A percentile compares a stretch with the other conserved stretches of the same genome.
Conservation (phyloP, 1,284 basidiomycete species). For the Austroboletus rostrupii region DNA sequence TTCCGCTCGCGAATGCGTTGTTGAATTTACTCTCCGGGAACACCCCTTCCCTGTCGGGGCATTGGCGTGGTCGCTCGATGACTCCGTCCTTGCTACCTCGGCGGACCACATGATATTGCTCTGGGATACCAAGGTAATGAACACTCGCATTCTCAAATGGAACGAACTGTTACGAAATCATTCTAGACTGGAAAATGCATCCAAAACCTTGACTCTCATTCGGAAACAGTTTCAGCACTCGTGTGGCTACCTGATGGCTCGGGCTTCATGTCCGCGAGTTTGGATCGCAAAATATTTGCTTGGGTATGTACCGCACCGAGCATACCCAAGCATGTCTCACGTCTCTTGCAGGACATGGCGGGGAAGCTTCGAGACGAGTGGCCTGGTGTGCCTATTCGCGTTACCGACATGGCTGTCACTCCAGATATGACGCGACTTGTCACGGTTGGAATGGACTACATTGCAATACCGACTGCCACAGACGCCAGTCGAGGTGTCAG, state of each 20-base stretch:
- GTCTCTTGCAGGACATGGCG: slow-evolving; percentile 55
- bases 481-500: slow-evolving; percentile 27
- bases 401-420: slow-evolving; percentile 84
- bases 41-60: slow-evolving; percentile 76
- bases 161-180: not conserved
- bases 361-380: slow-evolving; percentile 72
- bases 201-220: slow-evolving; percentile 66
- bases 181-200: slow-evolving; percentile 66
- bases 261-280: slow-evolving; percentile 86
- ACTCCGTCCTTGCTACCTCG: slow-evolving; percentile 76
- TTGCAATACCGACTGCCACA: slow-evolving; percentile 27
- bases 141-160: not conserved
- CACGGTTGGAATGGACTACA: slow-evolving; percentile 69
- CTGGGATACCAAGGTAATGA: slow-evolving; percentile 78
- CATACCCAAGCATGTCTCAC: slow-evolving; percentile 13
- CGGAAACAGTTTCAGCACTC: slow-evolving; percentile 82
- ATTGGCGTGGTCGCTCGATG: slow-evolving; percentile 88
- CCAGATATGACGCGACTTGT: slow-evolving; percentile 84
- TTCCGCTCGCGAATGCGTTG: slow-evolving; percentile 54
- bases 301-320: slow-evolving; percentile 61
- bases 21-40: slow-evolving; percentile 62
- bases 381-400: slow-evolving; percentile 74
- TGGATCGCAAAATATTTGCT: slow-evolving; percentile 84
- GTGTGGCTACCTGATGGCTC: slow-evolving; percentile 87
- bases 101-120: slow-evolving; percentile 78